A percentile compares a stretch with the other conserved stretches of the same genome.
phyloP scores from a whole-genome alignment of 306 rosid genomes.

The Mucuna pruriens region DNA sequence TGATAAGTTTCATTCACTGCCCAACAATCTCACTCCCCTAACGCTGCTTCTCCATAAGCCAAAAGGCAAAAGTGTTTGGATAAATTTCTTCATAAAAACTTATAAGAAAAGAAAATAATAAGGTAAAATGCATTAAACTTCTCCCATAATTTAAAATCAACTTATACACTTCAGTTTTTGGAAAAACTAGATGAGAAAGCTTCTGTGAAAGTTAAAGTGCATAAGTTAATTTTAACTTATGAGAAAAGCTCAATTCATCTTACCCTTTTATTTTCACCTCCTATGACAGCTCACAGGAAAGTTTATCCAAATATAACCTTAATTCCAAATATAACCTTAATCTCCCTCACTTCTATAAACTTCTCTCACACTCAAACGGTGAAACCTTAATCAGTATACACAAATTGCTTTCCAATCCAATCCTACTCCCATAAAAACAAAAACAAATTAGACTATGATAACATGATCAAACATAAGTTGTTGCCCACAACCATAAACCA shows the following conservation, averaged over 20 bases:
- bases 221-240: neutral
- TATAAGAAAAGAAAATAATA: neutral
- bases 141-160: neutral
- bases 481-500: conserved; percentile 33
- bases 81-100: neutral
- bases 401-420: conserved; percentile 21
- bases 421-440: neutral
- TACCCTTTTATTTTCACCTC: neutral
- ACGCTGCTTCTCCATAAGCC: neutral
- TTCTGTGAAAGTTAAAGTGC: neutral
- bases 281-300: neutral
- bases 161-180: neutral
- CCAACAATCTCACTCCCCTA: neutral
- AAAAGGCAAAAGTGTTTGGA: neutral
- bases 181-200: neutral
- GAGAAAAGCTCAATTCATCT: neutral
- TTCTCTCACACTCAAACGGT: neutral
- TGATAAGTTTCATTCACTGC: neutral
- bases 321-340: neutral
- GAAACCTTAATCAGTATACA: neutral
- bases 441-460: neutral
- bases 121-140: neutral
- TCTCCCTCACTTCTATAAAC: neutral
- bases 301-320: neutral
- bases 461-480: conserved; percentile 32